phyloP scores from a whole-genome alignment of 202 grass and related monocot species.

The Cymbopogon flexuosus region DNA sequence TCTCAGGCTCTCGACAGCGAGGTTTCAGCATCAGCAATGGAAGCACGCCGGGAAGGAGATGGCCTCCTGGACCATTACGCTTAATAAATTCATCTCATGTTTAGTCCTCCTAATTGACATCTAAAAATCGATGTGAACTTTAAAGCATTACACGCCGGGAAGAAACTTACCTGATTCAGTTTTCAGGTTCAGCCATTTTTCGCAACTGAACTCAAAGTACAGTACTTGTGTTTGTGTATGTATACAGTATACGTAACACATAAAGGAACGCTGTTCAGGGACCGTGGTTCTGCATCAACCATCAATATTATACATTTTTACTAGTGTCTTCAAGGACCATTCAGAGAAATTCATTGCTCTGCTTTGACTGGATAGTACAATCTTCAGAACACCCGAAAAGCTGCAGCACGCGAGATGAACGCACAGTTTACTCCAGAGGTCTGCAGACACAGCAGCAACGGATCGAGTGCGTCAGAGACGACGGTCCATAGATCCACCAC shows the following conservation, averaged over 20 bases:
- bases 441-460: not conserved
- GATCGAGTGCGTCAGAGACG: not conserved
- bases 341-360: not conserved
- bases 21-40: not conserved
- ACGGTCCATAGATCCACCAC: constrained; percentile 4
- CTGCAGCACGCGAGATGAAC: not conserved
- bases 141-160: not conserved
- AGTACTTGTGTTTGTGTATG: not conserved
- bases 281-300: not conserved
- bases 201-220: not conserved
- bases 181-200: not conserved
- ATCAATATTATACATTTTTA: not conserved
- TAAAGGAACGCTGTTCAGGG: not conserved
- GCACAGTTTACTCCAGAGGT: not conserved
- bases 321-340: not conserved
- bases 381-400: not conserved
- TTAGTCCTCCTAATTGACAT: no score
- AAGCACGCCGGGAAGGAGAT: not conserved
- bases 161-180: not conserved
- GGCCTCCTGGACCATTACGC: not conserved
- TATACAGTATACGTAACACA: not conserved
- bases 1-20: not conserved
- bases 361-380: constrained; percentile 22
- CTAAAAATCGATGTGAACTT: no score
- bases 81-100: no score